These are phyloP conservation scores for Penicillium sp. DNA, from an alignment of 2,329 filamentous ascomycete species.

Conservation along the genomic window DNA sequence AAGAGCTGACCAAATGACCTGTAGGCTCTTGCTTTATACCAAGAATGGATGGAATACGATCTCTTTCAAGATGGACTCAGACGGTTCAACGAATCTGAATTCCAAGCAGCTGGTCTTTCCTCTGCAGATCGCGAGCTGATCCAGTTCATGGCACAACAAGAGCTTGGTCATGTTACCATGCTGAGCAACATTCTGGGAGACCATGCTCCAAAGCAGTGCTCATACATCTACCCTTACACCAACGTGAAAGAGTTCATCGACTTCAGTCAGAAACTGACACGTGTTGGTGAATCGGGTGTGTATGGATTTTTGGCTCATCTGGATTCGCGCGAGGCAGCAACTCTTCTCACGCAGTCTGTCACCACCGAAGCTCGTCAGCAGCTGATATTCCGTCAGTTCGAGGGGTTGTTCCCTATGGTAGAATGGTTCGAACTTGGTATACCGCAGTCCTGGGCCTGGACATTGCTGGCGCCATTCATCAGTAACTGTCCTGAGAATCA, in stretches of 20 bases:
- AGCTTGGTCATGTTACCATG: constrained; percentile 75
- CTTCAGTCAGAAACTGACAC: constrained; percentile 83
- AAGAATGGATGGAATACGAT: constrained; percentile 84
- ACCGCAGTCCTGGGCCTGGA: constrained; percentile 84
- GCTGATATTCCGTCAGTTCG: constrained; percentile 80
- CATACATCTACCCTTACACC: constrained; percentile 77
- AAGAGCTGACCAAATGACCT: constrained; percentile 3
- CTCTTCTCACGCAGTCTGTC: constrained; percentile 74
- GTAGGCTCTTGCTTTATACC: constrained; percentile 69
- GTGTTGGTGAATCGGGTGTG: constrained; percentile 76
- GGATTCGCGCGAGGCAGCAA: constrained; percentile 72
- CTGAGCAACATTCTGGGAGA: constrained; percentile 75
- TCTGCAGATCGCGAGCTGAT: constrained; percentile 71
- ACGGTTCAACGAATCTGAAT: constrained; percentile 69
- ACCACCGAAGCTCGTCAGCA: constrained; percentile 80
- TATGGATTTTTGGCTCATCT: constrained; percentile 80
- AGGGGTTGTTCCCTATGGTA: constrained; percentile 77
- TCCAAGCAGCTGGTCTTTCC: constrained; percentile 66
- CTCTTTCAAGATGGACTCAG: constrained; percentile 76
- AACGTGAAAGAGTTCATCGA: constrained; percentile 78
- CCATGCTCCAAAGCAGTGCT: constrained; percentile 71
- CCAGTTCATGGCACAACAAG: constrained; percentile 75
- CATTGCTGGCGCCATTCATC: constrained; percentile 78
- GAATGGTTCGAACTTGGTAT: constrained; percentile 80
- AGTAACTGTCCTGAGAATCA: constrained; percentile 71